Evolutionary conservation across 2,329 filamentous ascomycete genomes (phyloP), one percentile per base, ranked within the genome.

Genomic region (Epichloe uncinata): DNA sequence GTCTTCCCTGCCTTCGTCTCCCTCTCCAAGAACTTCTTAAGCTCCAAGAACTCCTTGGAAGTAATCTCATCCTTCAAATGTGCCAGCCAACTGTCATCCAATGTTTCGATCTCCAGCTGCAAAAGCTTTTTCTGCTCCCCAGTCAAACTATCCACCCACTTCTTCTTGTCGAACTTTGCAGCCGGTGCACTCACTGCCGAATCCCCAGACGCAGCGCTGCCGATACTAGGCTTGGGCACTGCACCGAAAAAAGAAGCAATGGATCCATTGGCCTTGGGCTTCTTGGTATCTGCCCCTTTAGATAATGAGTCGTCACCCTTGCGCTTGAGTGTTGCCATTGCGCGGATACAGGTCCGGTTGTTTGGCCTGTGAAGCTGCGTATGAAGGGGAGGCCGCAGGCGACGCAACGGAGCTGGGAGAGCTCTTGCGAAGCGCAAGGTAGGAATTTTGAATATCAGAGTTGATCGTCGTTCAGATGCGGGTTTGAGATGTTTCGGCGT

Each of bases 11-110:
- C 73, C 15, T 78, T 76, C 48, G 83, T 77, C 70, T 98, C 93
- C 49, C 77, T 78, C 61, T 86, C 82, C 49, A 98, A 69, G 66
- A 96, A 98, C 47, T 78, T 76, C 74, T 98, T 98, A 56, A 98
- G 69, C 3, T 86, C 80, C 44, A 98, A 72, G 62, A 98, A 98
- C 52, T 90, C 84, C 22, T 81, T 80, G 51, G 75, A 83, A 1
- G 80, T 72, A 40, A 98, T 71, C 57, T 96, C 90, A 54, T 95
- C 88, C 65, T 94, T 95, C 52, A 98, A 75, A 55, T 86, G 82
- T 15, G 82, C 82, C 54, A 98, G 74, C 91, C 93, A 98, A 70
- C 84, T 94, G 53, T 90, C 86, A 63, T 96, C 79, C 53, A 98
- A 71, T 0, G 90, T 96, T 42, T 94, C 81, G 57, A 98, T 95